A percentile compares a stretch with the other conserved stretches of the same genome.
These are phyloP conservation scores for Candida gigantensis DNA, from an alignment of 1,139 yeast species.

Conservation along the genomic window DNA sequence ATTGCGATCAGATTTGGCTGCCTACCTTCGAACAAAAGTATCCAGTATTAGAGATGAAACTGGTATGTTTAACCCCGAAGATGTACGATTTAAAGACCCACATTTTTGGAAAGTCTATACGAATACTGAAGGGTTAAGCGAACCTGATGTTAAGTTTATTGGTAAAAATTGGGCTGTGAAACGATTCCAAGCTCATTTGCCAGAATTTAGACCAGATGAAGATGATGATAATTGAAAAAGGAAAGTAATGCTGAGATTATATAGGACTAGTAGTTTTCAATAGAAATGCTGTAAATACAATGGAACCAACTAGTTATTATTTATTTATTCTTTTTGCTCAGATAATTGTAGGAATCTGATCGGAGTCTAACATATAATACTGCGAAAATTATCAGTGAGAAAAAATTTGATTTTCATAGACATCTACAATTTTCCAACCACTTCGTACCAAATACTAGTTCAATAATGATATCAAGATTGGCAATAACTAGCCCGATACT, in stretches of 20 bases:
- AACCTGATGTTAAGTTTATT: slow-evolving; percentile 65
- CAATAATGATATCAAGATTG: slow-evolving; percentile 2
- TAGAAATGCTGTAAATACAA: too few species aligned
- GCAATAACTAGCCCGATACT: neutral
- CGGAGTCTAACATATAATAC: too few species aligned
- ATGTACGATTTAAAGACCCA: slow-evolving; percentile 63
- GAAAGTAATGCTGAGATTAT: neutral
- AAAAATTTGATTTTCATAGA: too few species aligned
- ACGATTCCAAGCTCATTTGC: slow-evolving; percentile 61
- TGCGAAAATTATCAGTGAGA: too few species aligned
- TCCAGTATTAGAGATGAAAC: slow-evolving; percentile 53
- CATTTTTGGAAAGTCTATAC: slow-evolving; percentile 74
- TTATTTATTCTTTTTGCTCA: too few species aligned
- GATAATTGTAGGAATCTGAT: too few species aligned
- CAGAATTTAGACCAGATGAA: slow-evolving; percentile 31
- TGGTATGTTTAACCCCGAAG: slow-evolving; percentile 56
- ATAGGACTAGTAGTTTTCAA: too few species aligned
- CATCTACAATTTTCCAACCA: too few species aligned
- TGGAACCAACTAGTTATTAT: too few species aligned
- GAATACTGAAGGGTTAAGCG: slow-evolving; percentile 61
- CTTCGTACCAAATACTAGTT: neutral
- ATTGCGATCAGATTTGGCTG: slow-evolving; percentile 71
- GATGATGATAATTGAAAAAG: slow-evolving; percentile 1
- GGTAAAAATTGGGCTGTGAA: slow-evolving; percentile 82
- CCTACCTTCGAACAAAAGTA: slow-evolving; percentile 64